Evolutionary conservation across 331 rosid genomes (phyloP).

Genomic region (Acacia pycnantha): DNA sequence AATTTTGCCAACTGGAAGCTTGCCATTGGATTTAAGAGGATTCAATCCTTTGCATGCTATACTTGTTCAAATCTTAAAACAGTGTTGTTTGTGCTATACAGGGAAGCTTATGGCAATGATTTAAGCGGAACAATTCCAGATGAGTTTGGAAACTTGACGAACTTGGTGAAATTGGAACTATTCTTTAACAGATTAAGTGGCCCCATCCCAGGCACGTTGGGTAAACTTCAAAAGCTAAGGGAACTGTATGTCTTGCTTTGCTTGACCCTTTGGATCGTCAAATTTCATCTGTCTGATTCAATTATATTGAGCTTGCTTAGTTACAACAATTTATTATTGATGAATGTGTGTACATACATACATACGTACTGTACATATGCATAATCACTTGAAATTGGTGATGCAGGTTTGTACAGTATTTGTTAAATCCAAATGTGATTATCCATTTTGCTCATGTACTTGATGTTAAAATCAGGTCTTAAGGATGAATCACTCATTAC

Average conservation of each 20-base stretch:
- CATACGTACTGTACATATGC: background rate
- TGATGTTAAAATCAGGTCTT: background rate
- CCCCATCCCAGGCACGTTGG: constrained; percentile 61
- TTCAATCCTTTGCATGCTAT: background rate
- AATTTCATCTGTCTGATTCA: constrained; percentile 17
- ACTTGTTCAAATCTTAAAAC: no score
- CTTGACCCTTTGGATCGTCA: constrained; percentile 39
- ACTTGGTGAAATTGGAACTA: constrained; percentile 96
- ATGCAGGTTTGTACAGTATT: background rate
- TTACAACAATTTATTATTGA: background rate
- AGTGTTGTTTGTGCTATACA: constrained; percentile 38
- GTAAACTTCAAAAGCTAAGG: constrained; percentile 66
- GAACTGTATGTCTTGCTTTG: constrained; percentile 76
- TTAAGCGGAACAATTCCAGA: constrained; percentile 70
- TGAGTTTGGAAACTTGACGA: constrained; percentile 75
- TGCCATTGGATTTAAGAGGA: background rate
- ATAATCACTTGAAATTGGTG: background rate
- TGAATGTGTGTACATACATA: background rate
- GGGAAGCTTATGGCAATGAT: constrained; percentile 86
- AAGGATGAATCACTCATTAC: background rate
- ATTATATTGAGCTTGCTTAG: background rate
- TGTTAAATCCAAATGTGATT: background rate
- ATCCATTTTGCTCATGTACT: background rate
- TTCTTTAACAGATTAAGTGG: constrained; percentile 67
- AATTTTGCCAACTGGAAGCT: background rate